These are phyloP conservation scores for Hemerocallis citrina DNA, from an alignment of 106 monocot genomes.

Conservation along the genomic window DNA sequence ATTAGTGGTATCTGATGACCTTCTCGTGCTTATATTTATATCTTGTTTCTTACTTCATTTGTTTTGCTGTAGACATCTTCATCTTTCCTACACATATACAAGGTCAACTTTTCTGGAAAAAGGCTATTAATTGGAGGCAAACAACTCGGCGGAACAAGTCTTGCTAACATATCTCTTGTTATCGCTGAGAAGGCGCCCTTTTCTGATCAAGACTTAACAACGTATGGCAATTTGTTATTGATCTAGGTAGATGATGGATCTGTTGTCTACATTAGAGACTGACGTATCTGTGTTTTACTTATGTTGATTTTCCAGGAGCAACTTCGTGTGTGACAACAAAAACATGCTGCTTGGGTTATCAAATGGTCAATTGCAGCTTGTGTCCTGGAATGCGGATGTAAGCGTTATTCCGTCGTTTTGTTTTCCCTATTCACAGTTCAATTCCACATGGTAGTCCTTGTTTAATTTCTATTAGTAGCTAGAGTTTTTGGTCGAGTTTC, in stretches of 20 bases:
- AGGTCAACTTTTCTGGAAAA: constrained; percentile 68
- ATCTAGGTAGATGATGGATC: background rate
- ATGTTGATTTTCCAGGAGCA: constrained; percentile 56
- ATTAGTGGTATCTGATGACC: background rate
- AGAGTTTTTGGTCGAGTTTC: background rate
- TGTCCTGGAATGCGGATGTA: constrained; percentile 97
- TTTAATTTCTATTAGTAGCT: background rate
- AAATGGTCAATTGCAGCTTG: constrained; percentile 56
- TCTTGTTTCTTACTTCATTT: background rate
- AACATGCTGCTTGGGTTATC: constrained; percentile 73
- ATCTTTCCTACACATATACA: constrained; percentile 72
- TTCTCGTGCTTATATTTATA: background rate
- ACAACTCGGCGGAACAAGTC: constrained; percentile 53
- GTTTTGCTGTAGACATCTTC: constrained; percentile 61
- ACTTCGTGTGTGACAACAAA: constrained; percentile 91
- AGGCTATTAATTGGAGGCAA: constrained; percentile 70
- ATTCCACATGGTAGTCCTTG: background rate
- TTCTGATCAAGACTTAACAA: constrained; percentile 37
- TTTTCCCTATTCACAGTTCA: constrained; percentile 9
- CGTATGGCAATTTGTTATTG: constrained; percentile 40
- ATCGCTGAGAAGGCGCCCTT: constrained; percentile 75
- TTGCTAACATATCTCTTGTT: constrained; percentile 59
- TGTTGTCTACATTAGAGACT: background rate
- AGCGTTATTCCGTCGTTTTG: background rate
- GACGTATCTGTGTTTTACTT: background rate